These are phyloP conservation scores for Salix dunnii DNA, from an alignment of 345 rosid genomes.

Conservation along the genomic window DNA sequence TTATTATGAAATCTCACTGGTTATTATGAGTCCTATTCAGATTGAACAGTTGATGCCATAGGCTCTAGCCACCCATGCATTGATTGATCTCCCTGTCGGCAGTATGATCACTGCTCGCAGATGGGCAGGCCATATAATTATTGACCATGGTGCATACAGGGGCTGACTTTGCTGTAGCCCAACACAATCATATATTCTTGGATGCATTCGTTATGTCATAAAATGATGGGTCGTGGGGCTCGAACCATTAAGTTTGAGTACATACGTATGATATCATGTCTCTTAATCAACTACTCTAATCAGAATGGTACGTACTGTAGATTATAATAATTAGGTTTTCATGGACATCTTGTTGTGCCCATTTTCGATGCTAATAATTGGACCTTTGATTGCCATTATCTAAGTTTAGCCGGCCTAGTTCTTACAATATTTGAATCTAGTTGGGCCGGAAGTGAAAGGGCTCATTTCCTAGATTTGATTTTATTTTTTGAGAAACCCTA, in stretches of 20 bases:
- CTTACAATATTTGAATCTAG: too few relatives aligned
- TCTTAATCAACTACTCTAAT: slow-evolving; percentile 11
- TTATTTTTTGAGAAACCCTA: too few relatives aligned
- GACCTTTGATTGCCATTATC: too few relatives aligned
- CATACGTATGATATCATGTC: too few relatives aligned
- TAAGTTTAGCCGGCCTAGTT: too few relatives aligned
- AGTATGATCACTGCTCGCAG: slow-evolving; percentile 25
- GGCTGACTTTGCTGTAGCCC: background rate
- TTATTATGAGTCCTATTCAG: slow-evolving; percentile 25
- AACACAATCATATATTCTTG: slow-evolving; percentile 18
- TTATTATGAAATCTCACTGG: slow-evolving; percentile 30
- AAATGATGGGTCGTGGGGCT: slow-evolving; percentile 9
- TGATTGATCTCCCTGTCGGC: slow-evolving; percentile 27
- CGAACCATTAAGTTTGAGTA: background rate
- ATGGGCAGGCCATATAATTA: slow-evolving; percentile 22
- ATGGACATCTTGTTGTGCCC: too few relatives aligned
- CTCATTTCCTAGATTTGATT: too few relatives aligned
- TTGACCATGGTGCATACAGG: background rate
- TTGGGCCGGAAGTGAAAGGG: too few relatives aligned
- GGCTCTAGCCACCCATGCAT: slow-evolving; percentile 22
- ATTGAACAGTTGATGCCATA: slow-evolving; percentile 24
- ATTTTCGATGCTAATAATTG: too few relatives aligned
- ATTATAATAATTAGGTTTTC: too few relatives aligned
- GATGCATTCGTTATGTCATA: slow-evolving; percentile 9
- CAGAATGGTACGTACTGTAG: background rate